These are phyloP conservation scores for Wickerhamomyces chambardii DNA, from an alignment of 805 yeast genomes.

Conservation along the genomic window DNA sequence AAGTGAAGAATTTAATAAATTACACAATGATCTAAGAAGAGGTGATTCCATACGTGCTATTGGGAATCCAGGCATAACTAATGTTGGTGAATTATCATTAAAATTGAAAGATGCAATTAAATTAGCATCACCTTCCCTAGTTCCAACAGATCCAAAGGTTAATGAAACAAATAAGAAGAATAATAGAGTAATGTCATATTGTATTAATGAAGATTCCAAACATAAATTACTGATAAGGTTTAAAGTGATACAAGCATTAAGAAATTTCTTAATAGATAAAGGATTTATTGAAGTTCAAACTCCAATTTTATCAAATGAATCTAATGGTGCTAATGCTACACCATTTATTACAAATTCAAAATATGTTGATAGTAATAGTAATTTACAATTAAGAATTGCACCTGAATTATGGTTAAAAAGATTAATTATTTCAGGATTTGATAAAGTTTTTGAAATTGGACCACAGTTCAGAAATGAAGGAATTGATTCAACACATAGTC, in stretches of 20 bases:
- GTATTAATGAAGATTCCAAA: slow-evolving; percentile 45
- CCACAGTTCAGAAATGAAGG: slow-evolving; percentile 87
- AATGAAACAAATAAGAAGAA: slow-evolving; percentile 46
- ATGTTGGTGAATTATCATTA: slow-evolving; percentile 71
- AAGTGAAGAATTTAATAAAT: slow-evolving; percentile 30
- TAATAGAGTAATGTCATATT: slow-evolving; percentile 67
- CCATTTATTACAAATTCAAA: slow-evolving; percentile 59
- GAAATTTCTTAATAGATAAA: slow-evolving; percentile 43
- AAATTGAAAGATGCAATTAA: slow-evolving; percentile 39
- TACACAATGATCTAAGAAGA: slow-evolving; percentile 34
- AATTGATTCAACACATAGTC: slow-evolving; percentile 86
- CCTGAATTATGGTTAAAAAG: slow-evolving; percentile 94
- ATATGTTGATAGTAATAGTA: slow-evolving; percentile 17
- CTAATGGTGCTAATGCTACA: slow-evolving; percentile 90
- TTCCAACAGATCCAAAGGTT: slow-evolving; percentile 59
- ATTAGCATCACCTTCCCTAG: slow-evolving; percentile 61
- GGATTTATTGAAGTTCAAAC: slow-evolving; percentile 82
- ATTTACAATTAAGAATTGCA: slow-evolving; percentile 73
- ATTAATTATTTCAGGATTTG: slow-evolving; percentile 76
- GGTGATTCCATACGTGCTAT: slow-evolving; percentile 65
- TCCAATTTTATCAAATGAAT: slow-evolving; percentile 64
- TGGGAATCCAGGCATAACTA: slow-evolving; percentile 72
- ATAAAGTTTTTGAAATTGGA: slow-evolving; percentile 82
- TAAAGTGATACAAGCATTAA: slow-evolving; percentile 40
- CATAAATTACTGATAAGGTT: slow-evolving; percentile 43